phyloP scores from a whole-genome alignment of 495 filamentous ascomycete species.

The Tuber microsphaerosporum region DNA sequence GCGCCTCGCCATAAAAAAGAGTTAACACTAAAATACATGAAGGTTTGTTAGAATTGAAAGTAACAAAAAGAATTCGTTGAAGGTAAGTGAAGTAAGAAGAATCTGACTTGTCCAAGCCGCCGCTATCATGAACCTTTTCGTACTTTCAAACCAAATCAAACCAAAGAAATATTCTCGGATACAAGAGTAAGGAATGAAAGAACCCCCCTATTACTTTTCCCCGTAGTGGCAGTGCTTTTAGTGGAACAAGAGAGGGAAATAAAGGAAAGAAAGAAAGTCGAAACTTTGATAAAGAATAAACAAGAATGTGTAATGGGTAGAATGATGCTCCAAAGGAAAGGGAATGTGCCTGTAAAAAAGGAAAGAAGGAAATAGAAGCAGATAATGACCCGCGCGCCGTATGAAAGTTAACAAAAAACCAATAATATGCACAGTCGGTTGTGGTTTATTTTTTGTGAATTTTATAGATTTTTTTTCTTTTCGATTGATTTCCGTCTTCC shows the following conservation, averaged over 20 bases:
- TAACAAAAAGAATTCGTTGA: slow-evolving; percentile 23
- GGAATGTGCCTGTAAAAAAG: background rate
- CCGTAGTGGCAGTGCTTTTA: slow-evolving; percentile 27
- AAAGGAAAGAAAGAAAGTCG: slow-evolving; percentile 34
- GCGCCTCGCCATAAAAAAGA: slow-evolving; percentile 27
- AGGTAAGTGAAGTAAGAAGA: slow-evolving; percentile 17
- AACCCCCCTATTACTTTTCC: slow-evolving; percentile 17
- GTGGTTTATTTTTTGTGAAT: slow-evolving; percentile 21
- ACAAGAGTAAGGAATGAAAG: background rate
- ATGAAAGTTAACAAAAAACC: slow-evolving; percentile 6
- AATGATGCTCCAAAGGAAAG: slow-evolving; percentile 22
- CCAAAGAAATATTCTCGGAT: background rate
- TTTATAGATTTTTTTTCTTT: slow-evolving; percentile 5
- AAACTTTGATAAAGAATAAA: slow-evolving; percentile 22
- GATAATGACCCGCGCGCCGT: background rate
- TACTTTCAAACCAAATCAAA: slow-evolving; percentile 10
- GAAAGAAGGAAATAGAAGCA: background rate
- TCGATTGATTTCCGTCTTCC: slow-evolving; percentile 13
- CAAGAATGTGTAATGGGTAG: slow-evolving; percentile 28
- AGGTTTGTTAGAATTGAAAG: slow-evolving; percentile 23
- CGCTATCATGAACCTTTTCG: slow-evolving; percentile 12
- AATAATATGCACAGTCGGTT: slow-evolving; percentile 32
- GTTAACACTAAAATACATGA: slow-evolving; percentile 24
- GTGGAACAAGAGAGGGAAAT: slow-evolving; percentile 22
- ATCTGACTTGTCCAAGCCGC: slow-evolving; percentile 15